These are phyloP conservation scores for Colletotrichum camelliae DNA, from an alignment of 2,329 filamentous ascomycete species.

Conservation along the genomic window DNA sequence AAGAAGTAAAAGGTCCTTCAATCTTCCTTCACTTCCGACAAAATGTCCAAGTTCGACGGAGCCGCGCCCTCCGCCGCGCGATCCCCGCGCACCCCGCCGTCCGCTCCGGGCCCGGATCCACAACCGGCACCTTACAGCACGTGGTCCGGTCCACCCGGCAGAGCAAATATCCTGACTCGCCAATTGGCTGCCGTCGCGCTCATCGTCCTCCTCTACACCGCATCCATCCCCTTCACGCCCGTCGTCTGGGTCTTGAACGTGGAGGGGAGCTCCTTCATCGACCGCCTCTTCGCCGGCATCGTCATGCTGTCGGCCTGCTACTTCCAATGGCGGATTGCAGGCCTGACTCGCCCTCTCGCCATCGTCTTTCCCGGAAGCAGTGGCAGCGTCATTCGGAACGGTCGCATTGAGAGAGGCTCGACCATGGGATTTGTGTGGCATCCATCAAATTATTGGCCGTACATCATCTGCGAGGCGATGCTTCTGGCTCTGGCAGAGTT, in stretches of 20 bases:
- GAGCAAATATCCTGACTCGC: constrained; percentile 3
- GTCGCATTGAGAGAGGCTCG: constrained; percentile 10
- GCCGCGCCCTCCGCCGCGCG: neutral
- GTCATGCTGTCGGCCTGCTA: constrained; percentile 39
- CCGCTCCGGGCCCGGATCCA: neutral
- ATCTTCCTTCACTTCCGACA: neutral
- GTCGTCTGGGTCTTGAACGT: constrained; percentile 20
- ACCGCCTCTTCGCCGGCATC: constrained; percentile 47
- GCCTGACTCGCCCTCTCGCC: constrained; percentile 16
- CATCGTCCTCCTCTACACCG: constrained; percentile 25
- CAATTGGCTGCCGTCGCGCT: constrained; percentile 21
- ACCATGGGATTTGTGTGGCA: constrained; percentile 22
- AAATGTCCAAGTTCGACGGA: neutral
- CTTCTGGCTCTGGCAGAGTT: constrained; percentile 26
- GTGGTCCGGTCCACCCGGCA: neutral
- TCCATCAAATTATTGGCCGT: constrained; percentile 25
- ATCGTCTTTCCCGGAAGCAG: constrained; percentile 11
- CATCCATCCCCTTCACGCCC: constrained; percentile 25
- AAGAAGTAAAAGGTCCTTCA: rapidly evolving
- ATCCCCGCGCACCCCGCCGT: neutral
- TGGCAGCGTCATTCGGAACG: constrained; percentile 17
- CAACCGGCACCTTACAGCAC: neutral
- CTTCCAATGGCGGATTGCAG: constrained; percentile 26
- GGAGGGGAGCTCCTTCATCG: constrained; percentile 46
- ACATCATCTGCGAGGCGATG: constrained; percentile 22